Percentiles rank a stretch among this genome's conserved stretches.
phyloP scores from a whole-genome alignment of 768 basidiomycete genomes.

The Neoboletus subvelutipes region DNA sequence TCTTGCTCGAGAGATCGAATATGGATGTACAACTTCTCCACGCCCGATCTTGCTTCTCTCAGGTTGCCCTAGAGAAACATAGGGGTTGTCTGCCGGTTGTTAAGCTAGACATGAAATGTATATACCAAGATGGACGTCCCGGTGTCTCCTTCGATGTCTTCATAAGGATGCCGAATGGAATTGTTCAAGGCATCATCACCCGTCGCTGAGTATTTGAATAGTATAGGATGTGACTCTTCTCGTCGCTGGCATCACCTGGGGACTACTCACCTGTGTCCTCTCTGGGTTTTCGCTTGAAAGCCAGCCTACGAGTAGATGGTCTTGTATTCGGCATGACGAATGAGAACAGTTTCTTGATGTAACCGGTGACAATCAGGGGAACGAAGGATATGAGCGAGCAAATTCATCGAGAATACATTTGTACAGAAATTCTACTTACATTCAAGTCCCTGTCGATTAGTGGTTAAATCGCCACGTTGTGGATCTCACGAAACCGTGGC shows the following conservation, averaged over 20 bases:
- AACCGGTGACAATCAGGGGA: background rate
- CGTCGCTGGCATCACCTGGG: background rate
- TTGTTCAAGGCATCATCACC: background rate
- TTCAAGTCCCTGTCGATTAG: conserved; percentile 41
- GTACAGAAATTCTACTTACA: too few species aligned
- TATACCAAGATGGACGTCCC: conserved; percentile 11
- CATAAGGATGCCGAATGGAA: background rate
- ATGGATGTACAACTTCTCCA: conserved; percentile 10
- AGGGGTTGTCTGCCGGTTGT: background rate
- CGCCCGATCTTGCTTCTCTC: conserved; percentile 1
- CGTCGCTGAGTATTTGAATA: conserved; percentile 2
- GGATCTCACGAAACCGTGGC: conserved; percentile 36
- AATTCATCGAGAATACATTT: background rate
- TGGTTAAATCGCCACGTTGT: conserved; percentile 45
- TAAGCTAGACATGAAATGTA: background rate
- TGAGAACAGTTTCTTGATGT: background rate
- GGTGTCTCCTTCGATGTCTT: background rate
- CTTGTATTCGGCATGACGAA: conserved; percentile 15
- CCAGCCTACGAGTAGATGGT: conserved; percentile 2
- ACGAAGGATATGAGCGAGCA: background rate
- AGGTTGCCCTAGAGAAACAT: conserved; percentile 11
- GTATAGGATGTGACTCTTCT: background rate
- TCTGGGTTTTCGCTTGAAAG: background rate
- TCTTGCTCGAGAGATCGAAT: conserved; percentile 12
- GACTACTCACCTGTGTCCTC: background rate